Conservation (phyloP, 768 basidiomycete species). For the Suillus bovinus region DNA sequence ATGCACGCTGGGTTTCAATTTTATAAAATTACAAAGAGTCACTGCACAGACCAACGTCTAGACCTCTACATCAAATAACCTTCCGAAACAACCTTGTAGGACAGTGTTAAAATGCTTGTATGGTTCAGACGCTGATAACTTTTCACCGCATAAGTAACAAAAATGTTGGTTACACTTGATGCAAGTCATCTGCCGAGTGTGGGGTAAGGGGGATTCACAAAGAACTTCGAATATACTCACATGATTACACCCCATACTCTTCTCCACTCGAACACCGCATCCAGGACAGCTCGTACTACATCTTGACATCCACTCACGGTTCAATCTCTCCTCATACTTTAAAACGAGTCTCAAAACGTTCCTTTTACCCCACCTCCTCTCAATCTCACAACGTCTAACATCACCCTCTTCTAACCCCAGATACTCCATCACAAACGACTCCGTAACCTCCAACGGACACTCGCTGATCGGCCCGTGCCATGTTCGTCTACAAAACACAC, state of each 20-base stretch:
- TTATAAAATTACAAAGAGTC: constrained; percentile 4
- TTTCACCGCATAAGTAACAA: constrained; percentile 75
- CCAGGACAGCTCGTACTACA: constrained; percentile 74
- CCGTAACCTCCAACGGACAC: constrained; percentile 70
- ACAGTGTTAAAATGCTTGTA: constrained; percentile 68
- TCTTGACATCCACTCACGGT: constrained; percentile 67
- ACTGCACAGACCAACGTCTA: not conserved
- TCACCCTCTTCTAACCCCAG: constrained; percentile 56
- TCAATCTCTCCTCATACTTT: constrained; percentile 67
- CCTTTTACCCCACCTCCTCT: constrained; percentile 61
- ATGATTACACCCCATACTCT: constrained; percentile 84
- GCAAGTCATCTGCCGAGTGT: constrained; percentile 65
- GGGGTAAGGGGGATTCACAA: constrained; percentile 10
- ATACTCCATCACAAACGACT: constrained; percentile 67
- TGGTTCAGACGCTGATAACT: constrained; percentile 49
- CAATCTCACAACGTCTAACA: constrained; percentile 48
- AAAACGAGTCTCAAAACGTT: constrained; percentile 62
- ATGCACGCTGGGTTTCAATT: constrained; percentile 8
- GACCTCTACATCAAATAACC: constrained; percentile 55
- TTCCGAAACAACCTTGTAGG: constrained; percentile 66
- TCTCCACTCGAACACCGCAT: constrained; percentile 73
- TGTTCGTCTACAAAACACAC: constrained; percentile 76
- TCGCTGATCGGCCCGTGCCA: constrained; percentile 85
- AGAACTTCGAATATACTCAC: constrained; percentile 43
- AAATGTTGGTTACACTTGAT: constrained; percentile 75